phyloP scores from a whole-genome alignment of 1,284 basidiomycete species.

The Boletus calvinii region DNA sequence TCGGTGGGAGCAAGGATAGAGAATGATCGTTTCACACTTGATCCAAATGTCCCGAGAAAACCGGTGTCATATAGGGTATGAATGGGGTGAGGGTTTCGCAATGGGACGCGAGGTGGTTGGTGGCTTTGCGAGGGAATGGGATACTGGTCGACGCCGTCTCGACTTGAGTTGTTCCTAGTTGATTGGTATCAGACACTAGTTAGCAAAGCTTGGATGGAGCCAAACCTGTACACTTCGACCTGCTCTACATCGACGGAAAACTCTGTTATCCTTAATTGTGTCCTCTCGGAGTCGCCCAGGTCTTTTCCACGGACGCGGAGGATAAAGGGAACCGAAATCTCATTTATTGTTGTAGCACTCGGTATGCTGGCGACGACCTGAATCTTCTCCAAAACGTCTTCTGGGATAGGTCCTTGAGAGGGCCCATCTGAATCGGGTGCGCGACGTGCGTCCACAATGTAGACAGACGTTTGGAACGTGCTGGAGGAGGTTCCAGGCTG shows the following conservation, averaged over 20 bases:
- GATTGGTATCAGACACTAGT: constrained; percentile 7
- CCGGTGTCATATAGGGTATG: constrained; percentile 54
- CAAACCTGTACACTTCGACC: constrained; percentile 63
- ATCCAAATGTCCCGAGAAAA: constrained; percentile 34
- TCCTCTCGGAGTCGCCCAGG: constrained; percentile 45
- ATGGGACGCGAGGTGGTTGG: constrained; percentile 62
- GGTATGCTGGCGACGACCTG: constrained; percentile 63
- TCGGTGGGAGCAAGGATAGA: constrained; percentile 52
- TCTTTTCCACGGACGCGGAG: constrained; percentile 60
- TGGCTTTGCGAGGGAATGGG: constrained; percentile 52
- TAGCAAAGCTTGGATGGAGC: constrained; percentile 9
- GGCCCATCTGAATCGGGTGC: constrained; percentile 8
- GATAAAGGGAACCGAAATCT: constrained; percentile 48
- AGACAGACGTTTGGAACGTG: constrained; percentile 26
- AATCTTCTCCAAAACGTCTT: constrained; percentile 56
- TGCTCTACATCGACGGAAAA: constrained; percentile 60
- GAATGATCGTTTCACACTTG: constrained; percentile 41
- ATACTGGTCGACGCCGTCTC: constrained; percentile 44
- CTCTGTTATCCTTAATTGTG: constrained; percentile 51
- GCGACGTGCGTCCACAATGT: constrained; percentile 27
- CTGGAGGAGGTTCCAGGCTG: constrained; percentile 31
- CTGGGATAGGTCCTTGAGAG: constrained; percentile 40
- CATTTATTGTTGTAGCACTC: constrained; percentile 47
- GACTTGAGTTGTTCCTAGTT: constrained; percentile 41
- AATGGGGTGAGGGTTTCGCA: constrained; percentile 54